Percentiles rank a stretch among this genome's conserved stretches.
Conservation (phyloP, 495 filamentous ascomycete species). For the Geoglossum glabrum region DNA sequence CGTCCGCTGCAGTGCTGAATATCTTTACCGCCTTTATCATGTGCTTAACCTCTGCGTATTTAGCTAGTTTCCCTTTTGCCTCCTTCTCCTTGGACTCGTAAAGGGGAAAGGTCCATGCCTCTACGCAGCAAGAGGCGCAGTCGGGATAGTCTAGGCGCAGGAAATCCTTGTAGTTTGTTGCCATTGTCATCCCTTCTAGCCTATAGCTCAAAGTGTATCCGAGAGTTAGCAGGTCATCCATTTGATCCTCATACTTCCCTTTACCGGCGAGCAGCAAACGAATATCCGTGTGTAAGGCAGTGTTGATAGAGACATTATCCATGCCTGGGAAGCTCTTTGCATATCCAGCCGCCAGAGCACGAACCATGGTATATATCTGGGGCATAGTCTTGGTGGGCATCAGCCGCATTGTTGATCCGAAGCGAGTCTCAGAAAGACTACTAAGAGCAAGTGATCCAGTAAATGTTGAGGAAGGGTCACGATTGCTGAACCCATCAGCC, state of each 20-base stretch:
- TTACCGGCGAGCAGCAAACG: not conserved
- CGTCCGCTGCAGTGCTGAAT: slow-evolving; percentile 1
- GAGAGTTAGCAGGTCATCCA: not conserved
- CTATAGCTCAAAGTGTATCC: not conserved
- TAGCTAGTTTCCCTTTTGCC: slow-evolving; percentile 1
- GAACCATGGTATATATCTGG: slow-evolving; percentile 1
- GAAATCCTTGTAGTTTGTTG: slow-evolving; percentile 1
- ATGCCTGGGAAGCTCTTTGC: slow-evolving; percentile 1
- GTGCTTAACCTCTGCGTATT: not conserved
- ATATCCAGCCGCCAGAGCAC: slow-evolving; percentile 1
- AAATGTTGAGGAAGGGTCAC: not conserved
- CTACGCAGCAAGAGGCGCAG: slow-evolving; percentile 1
- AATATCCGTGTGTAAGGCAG: not conserved
- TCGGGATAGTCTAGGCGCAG: not conserved
- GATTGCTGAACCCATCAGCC: not conserved
- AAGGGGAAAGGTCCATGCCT: not conserved
- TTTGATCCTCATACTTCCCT: not conserved
- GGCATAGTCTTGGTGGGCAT: not conserved
- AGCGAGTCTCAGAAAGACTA: slow-evolving; percentile 1
- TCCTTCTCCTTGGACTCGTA: slow-evolving; percentile 1
- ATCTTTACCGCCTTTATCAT: slow-evolving; percentile 1
- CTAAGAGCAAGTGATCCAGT: not conserved
- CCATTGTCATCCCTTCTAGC: slow-evolving; percentile 1
- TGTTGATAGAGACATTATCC: not conserved
- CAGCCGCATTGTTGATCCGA: not conserved